A percentile compares a stretch with the other conserved stretches of the same genome.
Conservation (phyloP, 805 yeast genomes). For the Candida ponderosae region DNA sequence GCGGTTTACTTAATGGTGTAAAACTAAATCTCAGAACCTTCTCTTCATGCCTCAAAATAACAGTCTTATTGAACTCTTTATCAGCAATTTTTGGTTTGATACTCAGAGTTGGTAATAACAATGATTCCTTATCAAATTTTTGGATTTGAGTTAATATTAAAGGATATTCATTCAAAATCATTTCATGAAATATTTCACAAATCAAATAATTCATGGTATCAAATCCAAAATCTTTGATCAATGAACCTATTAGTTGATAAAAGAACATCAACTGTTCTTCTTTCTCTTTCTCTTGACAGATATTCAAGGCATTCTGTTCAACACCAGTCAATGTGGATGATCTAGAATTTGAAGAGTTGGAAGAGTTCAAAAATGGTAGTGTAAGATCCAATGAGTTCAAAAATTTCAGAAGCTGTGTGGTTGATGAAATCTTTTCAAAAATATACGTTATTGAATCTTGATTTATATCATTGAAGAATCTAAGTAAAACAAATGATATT, state of each 20-base stretch:
- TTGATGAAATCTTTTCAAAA: constrained; percentile 21
- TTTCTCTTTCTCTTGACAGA: too few species aligned
- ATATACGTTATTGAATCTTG: constrained; percentile 43
- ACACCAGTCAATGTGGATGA: too few species aligned
- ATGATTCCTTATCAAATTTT: constrained; percentile 1
- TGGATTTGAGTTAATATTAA: constrained; percentile 31
- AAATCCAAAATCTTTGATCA: constrained; percentile 68
- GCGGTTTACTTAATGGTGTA: constrained; percentile 53
- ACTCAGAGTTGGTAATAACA: neutral
- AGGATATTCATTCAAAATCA: constrained; percentile 52
- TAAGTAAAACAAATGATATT: constrained; percentile 49
- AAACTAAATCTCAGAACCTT: constrained; percentile 53
- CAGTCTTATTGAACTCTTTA: constrained; percentile 23
- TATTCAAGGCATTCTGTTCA: too few species aligned
- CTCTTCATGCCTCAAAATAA: constrained; percentile 41
- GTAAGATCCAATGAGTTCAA: constrained; percentile 22
- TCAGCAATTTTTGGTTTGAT: constrained; percentile 23
- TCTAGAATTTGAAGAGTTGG: too few species aligned
- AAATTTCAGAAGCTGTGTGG: constrained; percentile 19
- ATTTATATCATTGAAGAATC: constrained; percentile 41
- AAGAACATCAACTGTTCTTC: too few species aligned
- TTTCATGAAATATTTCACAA: constrained; percentile 52
- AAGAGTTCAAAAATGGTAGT: too few species aligned
- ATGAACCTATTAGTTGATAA: constrained; percentile 50
- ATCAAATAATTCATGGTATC: constrained; percentile 52